phyloP scores from a whole-genome alignment of 371 early-diverging fungal species.

The Syncephalastrum monosporum region DNA sequence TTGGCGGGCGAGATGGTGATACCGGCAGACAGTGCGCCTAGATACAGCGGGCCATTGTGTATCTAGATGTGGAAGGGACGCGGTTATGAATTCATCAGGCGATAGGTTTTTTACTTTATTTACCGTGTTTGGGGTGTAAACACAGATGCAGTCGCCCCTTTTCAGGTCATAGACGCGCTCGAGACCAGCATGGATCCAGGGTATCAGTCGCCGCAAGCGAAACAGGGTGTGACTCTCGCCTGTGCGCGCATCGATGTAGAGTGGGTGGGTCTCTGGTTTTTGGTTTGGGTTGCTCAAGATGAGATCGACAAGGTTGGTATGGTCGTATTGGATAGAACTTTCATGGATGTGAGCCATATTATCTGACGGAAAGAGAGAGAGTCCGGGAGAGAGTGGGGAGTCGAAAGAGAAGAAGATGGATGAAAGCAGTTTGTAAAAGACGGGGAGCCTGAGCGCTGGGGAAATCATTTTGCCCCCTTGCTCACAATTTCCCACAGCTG shows the following conservation, averaged over 20 bases:
- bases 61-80: constrained; percentile 12
- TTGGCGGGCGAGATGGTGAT: constrained; percentile 63
- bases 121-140: constrained; percentile 19
- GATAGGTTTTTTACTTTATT: neutral
- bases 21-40: constrained; percentile 23
- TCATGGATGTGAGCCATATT: no score
- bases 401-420: no score
- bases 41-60: constrained; percentile 7
- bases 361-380: no score
- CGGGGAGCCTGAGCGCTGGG: no score
- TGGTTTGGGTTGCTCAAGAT: constrained; percentile 10
- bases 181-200: constrained; percentile 12
- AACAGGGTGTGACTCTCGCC: constrained; percentile 9
- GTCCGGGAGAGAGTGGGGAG: no score
- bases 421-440: no score
- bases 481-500: no score
- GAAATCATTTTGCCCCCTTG: no score
- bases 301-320: constrained; percentile 10
- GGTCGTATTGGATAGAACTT: no score
- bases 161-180: constrained; percentile 6
- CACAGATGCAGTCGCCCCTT: constrained; percentile 13
- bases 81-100: neutral
- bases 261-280: constrained; percentile 8
- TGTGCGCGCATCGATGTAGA: constrained; percentile 16
- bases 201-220: constrained; percentile 2